Base-by-base conservation (phyloP, 768 basidiomycete genomes). In the Auricularia sp. region DNA sequence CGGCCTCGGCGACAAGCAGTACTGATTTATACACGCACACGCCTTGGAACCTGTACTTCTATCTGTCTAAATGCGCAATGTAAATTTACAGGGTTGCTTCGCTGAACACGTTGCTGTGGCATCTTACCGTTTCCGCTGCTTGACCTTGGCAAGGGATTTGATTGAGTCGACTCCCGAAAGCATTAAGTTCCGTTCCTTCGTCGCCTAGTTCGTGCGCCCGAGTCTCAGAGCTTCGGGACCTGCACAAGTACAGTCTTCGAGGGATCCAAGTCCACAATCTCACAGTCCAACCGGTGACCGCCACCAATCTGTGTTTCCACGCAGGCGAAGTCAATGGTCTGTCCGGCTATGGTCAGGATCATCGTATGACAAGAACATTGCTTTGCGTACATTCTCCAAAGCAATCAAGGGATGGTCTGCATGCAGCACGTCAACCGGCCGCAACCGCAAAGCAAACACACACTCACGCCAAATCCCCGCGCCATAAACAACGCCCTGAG, bases 401-500 rank as follows among this genome's bases (percentile, higher is more conserved):
- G 89, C 87, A 29, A 93, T 86, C 84, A 96, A 91, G 1, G 96
- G 94, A 79, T 97, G 94, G 76, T 98, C 94, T 95, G 73, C 59
- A 16, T 29, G 29, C 29, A 29, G 29, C 29, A 3, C 29, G 29
- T 29, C 29, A 29, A 29, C 29, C 29, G 3, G 29, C 29, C 29
- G 29, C 29, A 16, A 64, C 35, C 0, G 42, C 42, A 62, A 64
- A n/a, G 5, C 47, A n/a, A 11, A 21, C 29, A 64, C 14, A 51
- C 24, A 88, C 94, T 82, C 69, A 96, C 93, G 95, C 95, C 97
- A 98, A 54, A 93, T 78, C 2, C 85, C 92, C 2, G 81, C 82
- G 67, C 87, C 78, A 73, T 98, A 99, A 33, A 89, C 82, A 61
- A 98, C 83, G 0, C 94, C 97, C 72, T 99, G 96, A 0, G 84